phyloP scores from a whole-genome alignment of 257 asterid genomes.

The Salvia miltiorrhiza region DNA sequence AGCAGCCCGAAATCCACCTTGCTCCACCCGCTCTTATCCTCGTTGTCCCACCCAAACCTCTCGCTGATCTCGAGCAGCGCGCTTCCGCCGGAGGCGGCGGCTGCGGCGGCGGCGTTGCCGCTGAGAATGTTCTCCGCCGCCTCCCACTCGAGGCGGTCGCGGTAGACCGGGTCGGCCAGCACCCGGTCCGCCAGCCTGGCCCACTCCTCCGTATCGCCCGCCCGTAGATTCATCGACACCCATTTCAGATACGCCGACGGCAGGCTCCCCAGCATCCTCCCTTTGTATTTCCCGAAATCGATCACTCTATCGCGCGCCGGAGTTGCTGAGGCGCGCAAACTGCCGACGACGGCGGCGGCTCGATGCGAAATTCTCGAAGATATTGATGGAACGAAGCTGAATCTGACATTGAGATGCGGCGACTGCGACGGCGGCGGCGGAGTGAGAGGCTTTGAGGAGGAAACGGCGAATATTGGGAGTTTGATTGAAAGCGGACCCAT shows the following conservation, averaged over 20 bases:
- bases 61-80: slow-evolving; percentile 65
- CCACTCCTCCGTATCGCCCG: slow-evolving; percentile 74
- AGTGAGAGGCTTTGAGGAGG: slow-evolving; percentile 11
- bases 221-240: slow-evolving; percentile 70
- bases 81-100: slow-evolving; percentile 6
- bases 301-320: slow-evolving; percentile 68
- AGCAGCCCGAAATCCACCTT: slow-evolving; percentile 59
- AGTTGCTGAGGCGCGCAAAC: slow-evolving; percentile 1
- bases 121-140: slow-evolving; percentile 58
- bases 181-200: slow-evolving; percentile 75
- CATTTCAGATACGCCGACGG: slow-evolving; percentile 77
- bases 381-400: background rate
- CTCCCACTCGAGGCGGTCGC: slow-evolving; percentile 88
- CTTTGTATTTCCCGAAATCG: slow-evolving; percentile 71
- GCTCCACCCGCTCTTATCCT: slow-evolving; percentile 70
- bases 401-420: background rate
- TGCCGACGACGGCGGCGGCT: background rate
- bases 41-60: slow-evolving; percentile 77
- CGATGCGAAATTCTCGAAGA: background rate
- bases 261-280: slow-evolving; percentile 77
- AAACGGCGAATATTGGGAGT: background rate
- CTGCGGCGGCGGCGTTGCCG: slow-evolving; percentile 45
- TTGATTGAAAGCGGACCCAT: background rate
- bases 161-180: slow-evolving; percentile 62
- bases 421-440: background rate